A percentile compares a stretch with the other conserved stretches of the same genome.
Evolutionary conservation across 768 basidiomycete species (phyloP).

Genomic region (Tulasnella sp.): DNA sequence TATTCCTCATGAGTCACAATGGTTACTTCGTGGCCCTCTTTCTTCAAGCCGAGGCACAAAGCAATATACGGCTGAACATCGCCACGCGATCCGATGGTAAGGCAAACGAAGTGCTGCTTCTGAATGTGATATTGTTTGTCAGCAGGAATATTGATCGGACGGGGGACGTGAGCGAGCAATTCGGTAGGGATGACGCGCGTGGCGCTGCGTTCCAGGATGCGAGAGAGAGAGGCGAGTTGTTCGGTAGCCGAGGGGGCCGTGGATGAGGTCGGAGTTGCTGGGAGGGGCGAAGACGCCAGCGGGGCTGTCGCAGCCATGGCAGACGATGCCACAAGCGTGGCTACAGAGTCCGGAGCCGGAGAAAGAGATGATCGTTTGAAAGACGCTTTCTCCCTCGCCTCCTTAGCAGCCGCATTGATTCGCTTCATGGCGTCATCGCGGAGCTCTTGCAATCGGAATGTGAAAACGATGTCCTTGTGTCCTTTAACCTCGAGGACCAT

Average conservation of each 20-base stretch:
- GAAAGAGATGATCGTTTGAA: background rate
- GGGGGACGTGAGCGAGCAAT: constrained; percentile 42
- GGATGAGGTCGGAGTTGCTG: constrained; percentile 10
- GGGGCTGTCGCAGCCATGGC: constrained; percentile 25
- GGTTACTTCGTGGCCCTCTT: constrained; percentile 47
- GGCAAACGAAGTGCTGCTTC: constrained; percentile 55
- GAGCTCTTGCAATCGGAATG: constrained; percentile 45
- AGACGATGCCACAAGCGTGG: constrained; percentile 26
- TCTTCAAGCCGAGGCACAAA: constrained; percentile 42
- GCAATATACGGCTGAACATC: constrained; percentile 54
- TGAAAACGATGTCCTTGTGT: constrained; percentile 48
- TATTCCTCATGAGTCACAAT: constrained; percentile 49
- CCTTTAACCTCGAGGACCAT: constrained; percentile 48
- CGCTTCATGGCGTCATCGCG: constrained; percentile 48
- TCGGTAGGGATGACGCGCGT: constrained; percentile 40
- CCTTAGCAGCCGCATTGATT: constrained; percentile 36
- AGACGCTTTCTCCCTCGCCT: constrained; percentile 4
- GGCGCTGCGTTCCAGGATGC: constrained; percentile 47
- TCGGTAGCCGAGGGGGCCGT: constrained; percentile 26
- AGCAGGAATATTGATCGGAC: constrained; percentile 49
- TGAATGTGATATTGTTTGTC: constrained; percentile 37
- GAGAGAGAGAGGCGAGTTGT: constrained; percentile 43
- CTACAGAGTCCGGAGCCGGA: constrained; percentile 4
- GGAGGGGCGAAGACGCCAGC: background rate
- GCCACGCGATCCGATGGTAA: constrained; percentile 62